Base-by-base conservation (phyloP, 805 yeast species). In the Candida sithepensis region DNA sequence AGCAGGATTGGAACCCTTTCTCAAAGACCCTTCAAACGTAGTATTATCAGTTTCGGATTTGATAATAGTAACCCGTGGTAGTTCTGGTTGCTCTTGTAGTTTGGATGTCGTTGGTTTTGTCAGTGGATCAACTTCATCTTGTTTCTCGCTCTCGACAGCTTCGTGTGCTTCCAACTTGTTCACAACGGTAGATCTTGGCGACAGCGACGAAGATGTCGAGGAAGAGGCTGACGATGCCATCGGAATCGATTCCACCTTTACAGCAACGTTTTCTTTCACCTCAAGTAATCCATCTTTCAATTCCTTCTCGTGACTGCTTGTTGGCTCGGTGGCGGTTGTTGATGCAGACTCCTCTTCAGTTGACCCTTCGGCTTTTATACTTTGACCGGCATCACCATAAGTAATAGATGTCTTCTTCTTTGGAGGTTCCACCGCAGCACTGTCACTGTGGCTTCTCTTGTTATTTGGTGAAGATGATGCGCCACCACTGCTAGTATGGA, bases 381-480 rank as follows among this genome's bases (percentile, higher is more conserved):
- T 22, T n/a, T n/a, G n/a, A n/a, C n/a, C n/a, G n/a, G n/a, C 16
- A 14, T 39, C 30, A 10, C 28, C 41, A 4, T 22, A 39, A 9
- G 19, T 14, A 30, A 20, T 28, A 10, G 43, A 41, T n/a, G 19
- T 19, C 7, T 19, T 28, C 18, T 19, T 30, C 12, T 9, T 28
- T 19, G 36, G 12, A 18, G 37, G 20, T n/a, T 16, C 16, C n/a
- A 18, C 7, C 2, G 30, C 36, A 7, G 39, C 12, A 20, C 19
- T 44, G n/a, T 18, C 32, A 26, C 32, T 32, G 13, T 39, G 8
- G 6, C 32, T 44, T 24, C 43, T 42, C 26, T 44, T 47, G 12
- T 33, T 24, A 9, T 44, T 47, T 10, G 16, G 16, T n/a, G 38
- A 13, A 7, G 38, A 16, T 5, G 20, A n/a, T 16, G 10, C 8